Evolutionary conservation across 177 flowering plant species (phyloP).

Genomic region (Telopea speciosissima): DNA sequence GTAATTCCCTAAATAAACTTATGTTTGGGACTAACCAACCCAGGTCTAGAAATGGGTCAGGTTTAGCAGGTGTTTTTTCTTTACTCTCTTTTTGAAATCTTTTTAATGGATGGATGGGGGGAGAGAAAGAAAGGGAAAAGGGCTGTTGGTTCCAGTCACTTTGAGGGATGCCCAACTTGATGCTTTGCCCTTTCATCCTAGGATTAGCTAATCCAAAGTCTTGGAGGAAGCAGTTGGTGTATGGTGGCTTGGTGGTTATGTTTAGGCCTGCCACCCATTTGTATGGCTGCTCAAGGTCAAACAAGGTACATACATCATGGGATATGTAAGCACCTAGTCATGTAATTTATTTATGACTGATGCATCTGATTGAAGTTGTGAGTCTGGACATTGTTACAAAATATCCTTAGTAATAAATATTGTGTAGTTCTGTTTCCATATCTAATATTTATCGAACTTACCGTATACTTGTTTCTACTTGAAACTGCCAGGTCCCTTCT

Average conservation of each 20-base stretch:
- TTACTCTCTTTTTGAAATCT: no score
- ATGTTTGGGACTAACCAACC: no score
- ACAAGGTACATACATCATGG: background rate
- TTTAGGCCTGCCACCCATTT: background rate
- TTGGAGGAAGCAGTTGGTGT: background rate
- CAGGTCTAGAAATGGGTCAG: no score
- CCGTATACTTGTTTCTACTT: background rate
- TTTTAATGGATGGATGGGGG: no score
- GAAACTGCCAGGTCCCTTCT: conserved; percentile 60
- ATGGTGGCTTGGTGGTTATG: background rate
- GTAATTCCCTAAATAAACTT: no score
- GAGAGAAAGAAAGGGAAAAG: no score
- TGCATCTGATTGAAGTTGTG: background rate
- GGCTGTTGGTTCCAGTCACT: background rate
- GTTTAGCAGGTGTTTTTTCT: no score
- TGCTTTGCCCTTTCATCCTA: background rate
- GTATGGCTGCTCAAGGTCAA: no score
- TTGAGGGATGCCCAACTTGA: background rate
- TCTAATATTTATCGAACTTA: background rate
- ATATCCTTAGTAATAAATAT: background rate
- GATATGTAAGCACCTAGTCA: background rate
- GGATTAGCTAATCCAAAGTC: background rate
- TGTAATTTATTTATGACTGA: background rate
- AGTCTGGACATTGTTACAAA: background rate
- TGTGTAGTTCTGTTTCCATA: background rate